Base-by-base conservation (phyloP, 495 filamentous ascomycete species). In the Niebla homalea region DNA sequence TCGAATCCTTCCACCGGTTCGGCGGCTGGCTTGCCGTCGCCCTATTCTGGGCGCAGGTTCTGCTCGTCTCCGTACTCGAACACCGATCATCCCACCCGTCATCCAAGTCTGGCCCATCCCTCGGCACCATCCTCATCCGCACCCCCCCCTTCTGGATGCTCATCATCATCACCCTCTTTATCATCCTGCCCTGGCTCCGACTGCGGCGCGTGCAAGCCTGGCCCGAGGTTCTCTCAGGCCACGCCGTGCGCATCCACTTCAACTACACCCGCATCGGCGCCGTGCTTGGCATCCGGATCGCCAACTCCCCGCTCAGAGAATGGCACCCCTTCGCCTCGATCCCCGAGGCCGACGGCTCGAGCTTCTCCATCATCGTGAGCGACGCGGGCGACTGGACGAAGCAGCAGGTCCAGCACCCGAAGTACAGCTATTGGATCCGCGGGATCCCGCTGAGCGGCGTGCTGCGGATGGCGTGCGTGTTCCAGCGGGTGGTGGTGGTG, bases 301-400 rank as follows among this genome's bases (percentile, higher is more conserved):
- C 70, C 53, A 69, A 73, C 45, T 62, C 75, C 68, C 70, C 80
- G 0, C 65, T 92, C 46, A 74, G 69, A 12, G 86, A 93, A 69
- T 87, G 82, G 75, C 87, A 93, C 65, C 75, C 81, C 7, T 93
- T 93, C 55, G 87, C 85, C 18, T 82, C 81, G 20, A 85, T 92
- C 49, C 64, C 62, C 5, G 57, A 60, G 14, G 50, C 60, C 48
- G 53, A 70, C 48, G 59, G 56, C 43, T 63, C 65, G n/a, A 80
- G 78, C 16, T 87, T 84, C 63, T 86, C 80, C 16, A 68, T 84
- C 47, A 67, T 92, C 39, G 68, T 90, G 41, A 86, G 83, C 52
- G 81, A 84, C 58, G 86, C 85, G 1, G 87, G 87, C n/a, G 85
- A 90, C 70, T 93, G 85, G 84, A 93, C 87, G 11, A 62, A 67